phyloP scores from a whole-genome alignment of 352 stramenopile genomes.

The Phytophthora lateralis region DNA sequence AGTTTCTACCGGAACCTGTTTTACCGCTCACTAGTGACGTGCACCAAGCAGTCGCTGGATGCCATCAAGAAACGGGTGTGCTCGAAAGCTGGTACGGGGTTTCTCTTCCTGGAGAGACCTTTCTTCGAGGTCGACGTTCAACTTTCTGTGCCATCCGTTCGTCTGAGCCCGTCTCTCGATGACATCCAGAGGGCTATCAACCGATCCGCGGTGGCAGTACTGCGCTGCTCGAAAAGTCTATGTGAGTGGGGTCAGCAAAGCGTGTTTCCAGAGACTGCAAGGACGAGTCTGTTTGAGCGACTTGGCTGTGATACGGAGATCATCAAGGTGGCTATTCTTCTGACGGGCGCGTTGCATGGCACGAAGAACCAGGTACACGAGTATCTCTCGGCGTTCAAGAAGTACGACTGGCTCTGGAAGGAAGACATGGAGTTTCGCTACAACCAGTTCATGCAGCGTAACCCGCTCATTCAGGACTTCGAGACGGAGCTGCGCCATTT shows the following conservation, averaged over 20 bases:
- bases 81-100: conserved; percentile 76
- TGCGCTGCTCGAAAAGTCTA: conserved; percentile 83
- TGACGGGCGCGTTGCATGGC: conserved; percentile 82
- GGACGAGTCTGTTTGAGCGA: conserved; percentile 79
- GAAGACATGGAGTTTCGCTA: conserved; percentile 89
- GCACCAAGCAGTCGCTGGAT: conserved; percentile 79
- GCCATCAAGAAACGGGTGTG: conserved; percentile 86
- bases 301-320: conserved; percentile 89
- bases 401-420: conserved; percentile 92
- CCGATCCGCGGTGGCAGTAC: conserved; percentile 70
- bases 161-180: conserved; percentile 80
- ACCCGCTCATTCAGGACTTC: conserved; percentile 84
- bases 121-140: conserved; percentile 91
- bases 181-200: conserved; percentile 90
- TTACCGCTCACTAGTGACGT: conserved; percentile 82
- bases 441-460: conserved; percentile 85
- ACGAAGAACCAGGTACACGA: conserved; percentile 88
- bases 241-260: conserved; percentile 84
- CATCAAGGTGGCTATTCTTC: conserved; percentile 86
- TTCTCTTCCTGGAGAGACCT: conserved; percentile 82
- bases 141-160: conserved; percentile 78
- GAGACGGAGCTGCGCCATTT: conserved; percentile 82
- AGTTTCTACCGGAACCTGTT: conserved; percentile 85
- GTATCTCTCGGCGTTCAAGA: conserved; percentile 83
- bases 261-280: conserved; percentile 50